Conservation (phyloP, 371 early-diverging fungal species). For the Mucor saturninus region DNA sequence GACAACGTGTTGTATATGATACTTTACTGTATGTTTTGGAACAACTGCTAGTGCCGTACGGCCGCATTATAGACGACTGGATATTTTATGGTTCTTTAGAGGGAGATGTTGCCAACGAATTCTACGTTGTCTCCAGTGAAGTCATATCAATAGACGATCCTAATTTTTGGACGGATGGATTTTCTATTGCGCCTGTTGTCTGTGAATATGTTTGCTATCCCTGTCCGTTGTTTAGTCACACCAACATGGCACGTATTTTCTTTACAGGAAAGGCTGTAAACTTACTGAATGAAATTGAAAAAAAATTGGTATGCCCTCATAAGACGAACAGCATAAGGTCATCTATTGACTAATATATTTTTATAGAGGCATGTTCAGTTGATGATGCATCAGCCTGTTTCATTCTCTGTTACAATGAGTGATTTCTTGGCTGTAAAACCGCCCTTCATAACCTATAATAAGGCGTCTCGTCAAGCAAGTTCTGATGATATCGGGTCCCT, state of each 20-base stretch:
- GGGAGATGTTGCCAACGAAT: conserved; percentile 37
- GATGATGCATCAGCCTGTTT: not conserved
- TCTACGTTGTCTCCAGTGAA: conserved; percentile 35
- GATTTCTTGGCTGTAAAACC: conserved; percentile 4
- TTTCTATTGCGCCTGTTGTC: conserved; percentile 3
- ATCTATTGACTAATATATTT: not conserved
- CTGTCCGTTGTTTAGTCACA: conserved; percentile 40
- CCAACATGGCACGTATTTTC: conserved; percentile 26
- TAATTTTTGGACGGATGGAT: conserved; percentile 36
- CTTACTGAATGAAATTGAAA: conserved; percentile 26
- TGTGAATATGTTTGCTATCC: conserved; percentile 1
- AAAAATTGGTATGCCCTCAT: not conserved
- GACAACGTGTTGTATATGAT: conserved; percentile 15
- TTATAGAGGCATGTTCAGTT: not conserved
- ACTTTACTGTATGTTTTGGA: conserved; percentile 26
- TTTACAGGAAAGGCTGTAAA: conserved; percentile 43
- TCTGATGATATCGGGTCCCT: conserved; percentile 6
- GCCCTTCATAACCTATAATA: conserved; percentile 7
- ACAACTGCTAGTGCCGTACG: conserved; percentile 35
- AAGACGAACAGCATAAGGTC: not conserved
- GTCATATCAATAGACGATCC: conserved; percentile 3
- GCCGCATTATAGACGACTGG: conserved; percentile 48
- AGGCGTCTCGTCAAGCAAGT: not conserved
- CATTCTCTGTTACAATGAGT: not conserved
- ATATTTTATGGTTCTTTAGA: conserved; percentile 36